A percentile compares a stretch with the other conserved stretches of the same genome.
Conservation (phyloP, 495 filamentous ascomycete species). For the Aspergillus coremiiformis region DNA sequence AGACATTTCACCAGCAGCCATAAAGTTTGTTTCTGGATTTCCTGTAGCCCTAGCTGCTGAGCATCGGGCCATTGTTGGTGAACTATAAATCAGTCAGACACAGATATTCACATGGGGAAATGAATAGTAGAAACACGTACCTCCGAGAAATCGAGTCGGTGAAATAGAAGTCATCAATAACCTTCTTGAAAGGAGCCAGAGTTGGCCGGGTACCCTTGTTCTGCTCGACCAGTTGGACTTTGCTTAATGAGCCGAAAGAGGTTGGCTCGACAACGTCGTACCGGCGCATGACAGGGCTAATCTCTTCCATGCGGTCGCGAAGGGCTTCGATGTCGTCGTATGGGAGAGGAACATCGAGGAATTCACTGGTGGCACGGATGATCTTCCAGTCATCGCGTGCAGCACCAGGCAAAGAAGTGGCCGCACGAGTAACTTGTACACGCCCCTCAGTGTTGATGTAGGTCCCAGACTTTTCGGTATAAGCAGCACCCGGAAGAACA, state of each 20-base stretch:
- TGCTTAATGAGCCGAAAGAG: conserved; percentile 62
- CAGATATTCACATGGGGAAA: conserved; percentile 1
- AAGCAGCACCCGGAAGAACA: conserved; percentile 86
- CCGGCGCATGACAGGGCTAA: conserved; percentile 75
- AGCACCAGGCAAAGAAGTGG: conserved; percentile 77
- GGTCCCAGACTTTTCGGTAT: conserved; percentile 95
- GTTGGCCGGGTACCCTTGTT: conserved; percentile 75
- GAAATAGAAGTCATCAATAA: conserved; percentile 94
- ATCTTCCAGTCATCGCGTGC: conserved; percentile 98
- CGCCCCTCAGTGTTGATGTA: conserved; percentile 97
- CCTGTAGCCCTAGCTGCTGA: conserved; percentile 69
- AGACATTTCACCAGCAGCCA: conserved; percentile 66
- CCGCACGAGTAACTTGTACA: conserved; percentile 83
- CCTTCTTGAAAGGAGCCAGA: conserved; percentile 63
- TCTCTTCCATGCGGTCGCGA: conserved; percentile 89
- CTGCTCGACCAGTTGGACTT: conserved; percentile 87
- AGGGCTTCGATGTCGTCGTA: conserved; percentile 87
- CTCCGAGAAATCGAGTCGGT: conserved; percentile 93
- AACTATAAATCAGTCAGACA: conserved; percentile 48
- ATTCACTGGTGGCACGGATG: conserved; percentile 82
- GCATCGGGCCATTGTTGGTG: conserved; percentile 94
- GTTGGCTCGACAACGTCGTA: conserved; percentile 87
- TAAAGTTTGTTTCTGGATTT: conserved; percentile 72
- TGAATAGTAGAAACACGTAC: conserved; percentile 38
- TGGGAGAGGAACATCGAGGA: conserved; percentile 76